phyloP scores from a whole-genome alignment of 768 basidiomycete species.

The Lentinula boryana region DNA sequence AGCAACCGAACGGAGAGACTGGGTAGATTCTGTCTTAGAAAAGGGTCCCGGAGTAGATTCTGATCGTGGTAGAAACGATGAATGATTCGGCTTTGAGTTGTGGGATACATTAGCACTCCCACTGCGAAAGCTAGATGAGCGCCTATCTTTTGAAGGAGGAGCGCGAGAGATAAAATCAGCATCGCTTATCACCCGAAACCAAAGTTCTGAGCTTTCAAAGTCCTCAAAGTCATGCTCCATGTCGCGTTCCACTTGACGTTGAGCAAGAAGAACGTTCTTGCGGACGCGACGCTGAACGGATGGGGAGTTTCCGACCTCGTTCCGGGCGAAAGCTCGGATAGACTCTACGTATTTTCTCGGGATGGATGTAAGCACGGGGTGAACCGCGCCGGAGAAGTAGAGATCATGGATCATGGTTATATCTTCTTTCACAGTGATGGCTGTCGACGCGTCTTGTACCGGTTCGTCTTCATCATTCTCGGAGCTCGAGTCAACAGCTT shows the following conservation, averaged over 20 bases:
- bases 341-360: conserved; percentile 63
- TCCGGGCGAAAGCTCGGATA: conserved; percentile 63
- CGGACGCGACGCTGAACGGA: conserved; percentile 53
- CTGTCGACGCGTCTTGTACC: conserved; percentile 47
- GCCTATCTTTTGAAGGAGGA: conserved; percentile 8
- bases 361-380: conserved; percentile 56
- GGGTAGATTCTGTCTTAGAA: conserved; percentile 34
- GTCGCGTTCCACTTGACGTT: conserved; percentile 76
- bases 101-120: conserved; percentile 9
- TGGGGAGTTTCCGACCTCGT: conserved; percentile 37
- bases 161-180: conserved; percentile 33
- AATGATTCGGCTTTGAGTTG: conserved; percentile 11
- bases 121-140: conserved; percentile 9
- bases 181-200: conserved; percentile 84
- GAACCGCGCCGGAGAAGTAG: conserved; percentile 68
- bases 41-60: conserved; percentile 31
- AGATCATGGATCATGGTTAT: conserved; percentile 84
- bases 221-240: conserved; percentile 93
- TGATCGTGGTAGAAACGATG: conserved; percentile 22
- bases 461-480: conserved; percentile 53
- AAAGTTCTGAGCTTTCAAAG: conserved; percentile 85
- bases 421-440: conserved; percentile 74
- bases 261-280: conserved; percentile 75
- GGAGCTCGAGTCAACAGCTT: conserved; percentile 70
- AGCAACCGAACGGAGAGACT: conserved; percentile 22